These are phyloP conservation scores for Dactylis glomerata DNA, from an alignment of 176 grass and related monocot genomes.

Conservation along the genomic window DNA sequence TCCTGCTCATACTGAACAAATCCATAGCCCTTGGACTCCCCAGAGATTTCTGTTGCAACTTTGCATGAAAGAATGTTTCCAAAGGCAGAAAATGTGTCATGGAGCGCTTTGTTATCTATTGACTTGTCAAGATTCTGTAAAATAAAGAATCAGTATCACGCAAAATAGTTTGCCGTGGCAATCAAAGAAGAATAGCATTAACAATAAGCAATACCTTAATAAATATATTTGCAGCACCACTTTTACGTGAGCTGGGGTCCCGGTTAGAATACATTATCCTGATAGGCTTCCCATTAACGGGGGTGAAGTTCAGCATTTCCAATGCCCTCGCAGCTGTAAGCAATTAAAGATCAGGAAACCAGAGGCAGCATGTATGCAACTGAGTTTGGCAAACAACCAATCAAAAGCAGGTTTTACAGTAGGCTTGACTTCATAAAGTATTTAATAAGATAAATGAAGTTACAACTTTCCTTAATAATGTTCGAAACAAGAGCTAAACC, in stretches of 20 bases:
- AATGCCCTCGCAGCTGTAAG: constrained; percentile 50
- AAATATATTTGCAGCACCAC: constrained; percentile 73
- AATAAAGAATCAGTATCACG: background rate
- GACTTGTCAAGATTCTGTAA: constrained; percentile 71
- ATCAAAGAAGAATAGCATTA: background rate
- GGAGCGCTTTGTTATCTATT: constrained; percentile 64
- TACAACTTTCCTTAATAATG: background rate
- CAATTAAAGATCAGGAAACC: background rate
- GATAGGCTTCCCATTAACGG: constrained; percentile 59
- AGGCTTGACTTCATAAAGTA: background rate
- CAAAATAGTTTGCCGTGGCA: background rate
- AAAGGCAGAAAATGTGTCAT: constrained; percentile 64
- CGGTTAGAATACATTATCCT: constrained; percentile 85
- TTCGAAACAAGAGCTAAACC: background rate
- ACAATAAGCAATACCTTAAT: constrained; percentile 49
- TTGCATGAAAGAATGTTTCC: constrained; percentile 71
- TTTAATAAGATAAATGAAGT: background rate
- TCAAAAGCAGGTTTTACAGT: background rate
- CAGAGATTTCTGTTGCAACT: constrained; percentile 50
- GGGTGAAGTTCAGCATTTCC: constrained; percentile 66
- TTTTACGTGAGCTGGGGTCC: constrained; percentile 65
- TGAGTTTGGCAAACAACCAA: background rate
- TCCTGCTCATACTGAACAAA: constrained; percentile 69
- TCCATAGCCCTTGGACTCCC: constrained; percentile 67
- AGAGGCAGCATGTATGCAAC: too few species aligned